phyloP scores from a whole-genome alignment of 2,329 filamentous ascomycete genomes.

The Alternaria ethzedia region DNA sequence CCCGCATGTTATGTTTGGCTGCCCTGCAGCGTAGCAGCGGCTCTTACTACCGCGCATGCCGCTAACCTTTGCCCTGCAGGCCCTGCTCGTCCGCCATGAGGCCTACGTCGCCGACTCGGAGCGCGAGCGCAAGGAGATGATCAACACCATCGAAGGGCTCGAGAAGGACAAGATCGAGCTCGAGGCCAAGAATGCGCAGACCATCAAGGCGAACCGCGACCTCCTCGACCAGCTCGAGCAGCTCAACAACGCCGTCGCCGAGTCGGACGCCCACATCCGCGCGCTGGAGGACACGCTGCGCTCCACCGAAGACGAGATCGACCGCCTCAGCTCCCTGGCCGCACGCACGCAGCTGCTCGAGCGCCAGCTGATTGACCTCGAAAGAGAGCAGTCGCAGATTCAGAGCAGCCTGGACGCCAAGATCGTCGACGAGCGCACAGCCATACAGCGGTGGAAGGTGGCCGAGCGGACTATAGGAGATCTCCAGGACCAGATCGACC shows the following conservation, averaged over 20 bases:
- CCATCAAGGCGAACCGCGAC: constrained; percentile 80
- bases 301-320: constrained; percentile 77
- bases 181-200: constrained; percentile 76
- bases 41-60: constrained; percentile 48
- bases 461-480: constrained; percentile 80
- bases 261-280: constrained; percentile 81
- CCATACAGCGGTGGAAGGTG: constrained; percentile 81
- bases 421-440: constrained; percentile 77
- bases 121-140: constrained; percentile 77
- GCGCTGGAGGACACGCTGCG: constrained; percentile 77
- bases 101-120: constrained; percentile 93
- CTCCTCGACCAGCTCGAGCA: constrained; percentile 84
- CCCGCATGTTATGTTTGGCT: too few relatives aligned
- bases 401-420: constrained; percentile 71
- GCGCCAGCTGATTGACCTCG: constrained; percentile 76
- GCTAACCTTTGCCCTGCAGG: constrained; percentile 79
- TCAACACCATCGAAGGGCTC: constrained; percentile 74
- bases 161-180: constrained; percentile 73
- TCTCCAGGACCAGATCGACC: constrained; percentile 85
- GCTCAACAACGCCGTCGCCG: constrained; percentile 77
- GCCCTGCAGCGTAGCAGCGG: too few relatives aligned
- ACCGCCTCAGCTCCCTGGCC: constrained; percentile 75
- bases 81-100: constrained; percentile 89
- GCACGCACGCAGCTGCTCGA: constrained; percentile 80
- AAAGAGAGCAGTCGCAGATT: constrained; percentile 78